Conservation (phyloP, 176 grass and related monocot species). For the Bromus sterilis region DNA sequence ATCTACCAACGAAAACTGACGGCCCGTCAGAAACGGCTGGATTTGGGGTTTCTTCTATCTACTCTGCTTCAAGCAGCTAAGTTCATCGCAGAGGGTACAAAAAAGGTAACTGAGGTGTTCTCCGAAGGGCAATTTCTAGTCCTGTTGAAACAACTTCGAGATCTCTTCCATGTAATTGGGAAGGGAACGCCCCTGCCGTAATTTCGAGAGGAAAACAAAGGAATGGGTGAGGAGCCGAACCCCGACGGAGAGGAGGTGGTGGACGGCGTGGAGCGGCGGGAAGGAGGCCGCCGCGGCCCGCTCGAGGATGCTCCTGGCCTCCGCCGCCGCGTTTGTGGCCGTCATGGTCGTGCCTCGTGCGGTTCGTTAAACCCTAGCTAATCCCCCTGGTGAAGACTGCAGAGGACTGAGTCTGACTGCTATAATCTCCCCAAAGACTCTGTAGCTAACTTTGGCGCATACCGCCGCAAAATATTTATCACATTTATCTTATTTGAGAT, state of each 20-base stretch:
- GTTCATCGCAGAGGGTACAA: not conserved
- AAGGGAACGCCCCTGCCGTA: not conserved
- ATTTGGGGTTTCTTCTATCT: not conserved
- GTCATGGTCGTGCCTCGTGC: slow-evolving; percentile 1
- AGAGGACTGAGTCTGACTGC: not conserved
- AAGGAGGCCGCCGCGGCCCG: slow-evolving; percentile 27
- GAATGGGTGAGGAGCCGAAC: slow-evolving; percentile 28
- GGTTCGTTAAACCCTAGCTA: slow-evolving; percentile 20
- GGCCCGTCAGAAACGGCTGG: not conserved
- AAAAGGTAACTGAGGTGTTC: not conserved
- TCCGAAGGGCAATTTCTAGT: not conserved
- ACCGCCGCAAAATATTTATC: too few species aligned
- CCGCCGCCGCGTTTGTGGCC: slow-evolving; percentile 5
- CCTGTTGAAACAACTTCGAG: not conserved
- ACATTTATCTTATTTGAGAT: too few species aligned
- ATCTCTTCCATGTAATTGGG: not conserved
- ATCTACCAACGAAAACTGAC: not conserved
- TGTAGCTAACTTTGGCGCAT: too few species aligned
- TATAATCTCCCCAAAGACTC: too few species aligned
- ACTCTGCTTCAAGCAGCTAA: not conserved
- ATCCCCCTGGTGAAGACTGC: not conserved
- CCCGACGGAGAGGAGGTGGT: slow-evolving; percentile 60
- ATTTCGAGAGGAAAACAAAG: not conserved
- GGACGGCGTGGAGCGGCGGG: slow-evolving; percentile 42
- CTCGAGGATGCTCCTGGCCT: slow-evolving; percentile 22